Conservation (phyloP, 148 eudicot species). For the Dysphania ambrosioides region DNA sequence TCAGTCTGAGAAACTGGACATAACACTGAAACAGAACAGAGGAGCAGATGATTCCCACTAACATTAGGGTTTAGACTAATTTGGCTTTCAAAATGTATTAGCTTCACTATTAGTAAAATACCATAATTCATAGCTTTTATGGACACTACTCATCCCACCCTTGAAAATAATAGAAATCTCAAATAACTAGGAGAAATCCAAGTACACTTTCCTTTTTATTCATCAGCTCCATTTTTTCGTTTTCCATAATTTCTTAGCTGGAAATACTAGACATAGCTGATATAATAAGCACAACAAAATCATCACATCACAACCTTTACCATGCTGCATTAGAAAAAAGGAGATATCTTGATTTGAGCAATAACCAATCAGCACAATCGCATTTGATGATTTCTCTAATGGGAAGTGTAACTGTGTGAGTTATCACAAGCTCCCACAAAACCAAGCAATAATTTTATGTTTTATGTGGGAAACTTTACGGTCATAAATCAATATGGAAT, state of each 20-base stretch:
- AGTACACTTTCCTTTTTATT: no score
- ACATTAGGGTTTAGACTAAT: not conserved
- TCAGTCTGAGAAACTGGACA: not conserved
- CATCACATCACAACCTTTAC: not conserved
- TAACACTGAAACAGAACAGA: no score
- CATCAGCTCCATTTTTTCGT: not conserved
- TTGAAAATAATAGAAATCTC: no score
- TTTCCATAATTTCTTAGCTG: not conserved
- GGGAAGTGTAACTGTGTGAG: not conserved
- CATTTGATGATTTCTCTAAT: not conserved
- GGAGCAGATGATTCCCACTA: not conserved
- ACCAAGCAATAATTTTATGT: not conserved
- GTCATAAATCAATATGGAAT: no score
- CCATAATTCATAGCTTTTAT: not conserved
- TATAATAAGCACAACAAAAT: not conserved
- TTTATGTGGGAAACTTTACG: not conserved
- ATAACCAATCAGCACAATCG: not conserved
- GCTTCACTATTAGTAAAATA: not conserved
- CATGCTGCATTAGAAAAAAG: no score
- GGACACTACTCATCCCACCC: not conserved
- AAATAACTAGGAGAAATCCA: no score
- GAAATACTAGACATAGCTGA: not conserved
- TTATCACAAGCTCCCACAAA: not conserved
- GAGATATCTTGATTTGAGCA: not conserved
- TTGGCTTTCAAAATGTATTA: not conserved